phyloP scores from a whole-genome alignment of 768 basidiomycete species.

The Tylopilus subfusipes region DNA sequence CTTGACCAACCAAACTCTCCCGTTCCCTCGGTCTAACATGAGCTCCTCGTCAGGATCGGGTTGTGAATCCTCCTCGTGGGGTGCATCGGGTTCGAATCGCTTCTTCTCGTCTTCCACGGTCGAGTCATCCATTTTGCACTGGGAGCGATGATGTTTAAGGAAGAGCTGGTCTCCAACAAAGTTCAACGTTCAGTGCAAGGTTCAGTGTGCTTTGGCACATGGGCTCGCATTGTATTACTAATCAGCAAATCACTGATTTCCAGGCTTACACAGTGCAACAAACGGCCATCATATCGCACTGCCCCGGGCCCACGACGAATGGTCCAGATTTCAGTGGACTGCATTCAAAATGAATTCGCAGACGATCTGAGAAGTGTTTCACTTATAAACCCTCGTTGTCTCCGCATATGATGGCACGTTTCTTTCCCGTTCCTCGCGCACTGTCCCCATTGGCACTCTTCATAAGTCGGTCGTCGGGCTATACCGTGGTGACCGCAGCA shows the following conservation, averaged over 20 bases:
- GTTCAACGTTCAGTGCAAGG: no score
- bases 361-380: neutral
- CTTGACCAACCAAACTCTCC: slow-evolving; percentile 84
- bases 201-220: no score
- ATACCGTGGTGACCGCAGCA: neutral
- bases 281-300: no score
- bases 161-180: neutral
- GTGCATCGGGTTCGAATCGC: slow-evolving; percentile 55
- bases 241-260: no score
- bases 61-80: slow-evolving; percentile 55
- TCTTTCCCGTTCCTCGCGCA: neutral
- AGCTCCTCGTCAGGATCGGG: slow-evolving; percentile 81
- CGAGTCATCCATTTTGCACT: slow-evolving; percentile 31
- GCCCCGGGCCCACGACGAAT: no score
- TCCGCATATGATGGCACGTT: neutral
- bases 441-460: neutral
- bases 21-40: slow-evolving; percentile 72
- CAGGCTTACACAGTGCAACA: no score
- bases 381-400: neutral
- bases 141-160: neutral
- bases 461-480: neutral
- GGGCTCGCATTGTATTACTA: no score
- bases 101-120: slow-evolving; percentile 65
- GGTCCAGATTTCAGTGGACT: no score
- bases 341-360: no score